Evolutionary conservation across 495 filamentous ascomycete genomes (phyloP).

Genomic region (Cercophora newfieldiana): DNA sequence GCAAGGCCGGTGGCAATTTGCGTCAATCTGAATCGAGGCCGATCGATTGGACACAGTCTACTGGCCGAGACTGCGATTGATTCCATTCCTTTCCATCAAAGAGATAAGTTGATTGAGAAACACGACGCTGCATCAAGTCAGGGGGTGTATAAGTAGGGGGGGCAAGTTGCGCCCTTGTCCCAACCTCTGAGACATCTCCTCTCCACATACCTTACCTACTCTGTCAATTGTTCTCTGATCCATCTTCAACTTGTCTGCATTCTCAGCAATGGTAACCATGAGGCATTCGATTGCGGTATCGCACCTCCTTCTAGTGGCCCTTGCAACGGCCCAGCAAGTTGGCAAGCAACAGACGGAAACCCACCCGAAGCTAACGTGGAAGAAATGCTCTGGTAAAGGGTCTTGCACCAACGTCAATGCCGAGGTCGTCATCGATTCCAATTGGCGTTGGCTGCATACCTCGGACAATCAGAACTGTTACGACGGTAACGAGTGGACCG

Average conservation of each 20-base stretch:
- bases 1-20: too few species aligned
- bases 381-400: conserved; percentile 51
- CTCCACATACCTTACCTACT: background rate
- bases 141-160: too few species aligned
- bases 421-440: conserved; percentile 7
- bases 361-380: conserved; percentile 59
- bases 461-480: conserved; percentile 38
- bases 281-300: background rate
- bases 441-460: conserved; percentile 49
- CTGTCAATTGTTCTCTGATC: background rate
- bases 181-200: background rate
- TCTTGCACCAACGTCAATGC: background rate
- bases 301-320: background rate
- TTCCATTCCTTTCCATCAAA: background rate
- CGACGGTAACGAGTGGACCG: conserved; percentile 42
- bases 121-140: too few species aligned
- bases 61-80: background rate
- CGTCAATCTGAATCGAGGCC: background rate
- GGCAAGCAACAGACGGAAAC: conserved; percentile 54
- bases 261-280: background rate
- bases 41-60: background rate
- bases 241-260: background rate
- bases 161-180: background rate
- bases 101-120: too few species aligned
- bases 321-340: conserved; percentile 45